Base-by-base conservation (phyloP, 2,329 filamentous ascomycete species). In the Cytospora schulzeri region DNA sequence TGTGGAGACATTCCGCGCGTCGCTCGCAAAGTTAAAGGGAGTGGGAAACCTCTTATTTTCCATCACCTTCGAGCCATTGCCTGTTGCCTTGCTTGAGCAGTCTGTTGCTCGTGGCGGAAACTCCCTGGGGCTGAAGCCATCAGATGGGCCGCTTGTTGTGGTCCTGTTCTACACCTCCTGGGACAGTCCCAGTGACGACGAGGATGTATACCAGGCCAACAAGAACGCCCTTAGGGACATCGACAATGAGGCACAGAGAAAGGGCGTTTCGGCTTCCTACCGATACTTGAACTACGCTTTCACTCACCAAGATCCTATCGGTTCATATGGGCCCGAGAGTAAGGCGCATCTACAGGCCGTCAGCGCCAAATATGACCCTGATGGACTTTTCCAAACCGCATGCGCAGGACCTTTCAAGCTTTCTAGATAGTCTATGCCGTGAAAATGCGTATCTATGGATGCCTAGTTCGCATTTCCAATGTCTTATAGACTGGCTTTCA, bases 201-300 rank as follows among this genome's bases (percentile, higher is more conserved):
- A 52, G 22, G 28, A 26, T 22, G 50, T 52, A 12, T 52, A 11
- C 50, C 1, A 52, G 50, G n/a, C 19, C 22, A 52, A 52, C 50
- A 26, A 26, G 50, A 52, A 52, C 22, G 50, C 50, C 9, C 50
- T 52, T 8, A 22, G 28, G 7, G 22, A 14, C 24, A 52, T 52
- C 26, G 15, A 52, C 22, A 24, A 52, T n/a, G 50, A 52, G 22
- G 50, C 50, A 28, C 22, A 52, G 24, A 52, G 28, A 4, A 24
- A 28, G 15, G 28, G 28, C 19, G 50, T 52, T 52, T 22, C 56
- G 9, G 41, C 41, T 6, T 28, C 64, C 1, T 66, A 63, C 38
- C 54, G 59, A 24, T 66, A 66, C 31, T n/a, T 66, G 60, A 66
- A 66, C 28, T 66, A 66, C 50, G 54, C 64, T 1, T 63, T 63